Evolutionary conservation across 208 protist species (phyloP), one percentile per base, ranked within the genome.

Genomic region (Trypanosoma boissoni): DNA sequence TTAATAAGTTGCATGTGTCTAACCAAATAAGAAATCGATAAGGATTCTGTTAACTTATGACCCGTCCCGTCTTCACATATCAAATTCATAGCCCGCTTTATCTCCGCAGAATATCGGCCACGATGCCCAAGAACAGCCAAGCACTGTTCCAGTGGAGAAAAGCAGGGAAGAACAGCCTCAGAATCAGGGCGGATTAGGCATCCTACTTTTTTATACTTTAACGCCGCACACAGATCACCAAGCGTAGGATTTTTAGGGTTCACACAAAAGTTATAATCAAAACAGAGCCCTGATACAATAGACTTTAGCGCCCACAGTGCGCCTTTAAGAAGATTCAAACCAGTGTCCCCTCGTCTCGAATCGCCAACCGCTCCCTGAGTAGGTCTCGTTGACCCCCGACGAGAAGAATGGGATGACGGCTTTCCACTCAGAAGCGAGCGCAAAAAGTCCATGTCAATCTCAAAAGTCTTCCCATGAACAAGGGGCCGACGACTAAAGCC

Each of bases 281-380:
- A 52, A 27, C 88, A 94, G 14, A 21, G 55, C 0, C 84, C 84
- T 18, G 2, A 48, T 26, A 83, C 57, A 57, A 79, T 80, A 27
- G 68, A 57, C 28, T 59, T 70, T 29, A 94, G 48, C n/a, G 68
- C 77, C 85, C 88, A 94, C 61, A 90, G 55, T n/a, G 78, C 83
- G 9, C 66, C 78, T n/a, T 67, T 64, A 20, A 94, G 74, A 16
- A 94, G 68, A 45, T 67, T 37, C 10, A 76, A 21, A 20, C 84
- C 88, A 8, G 60, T 54, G n/a, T 69, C 67, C 21, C 50, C 74
- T 4, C 31, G 9, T 45, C 48, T 46, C 10, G 56, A 39, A 6
- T 31, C 26, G 16, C 50, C 27, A 28, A 27, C 16, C 21, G 55
- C 36, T 24, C 6, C 5, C 44, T 43, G 32, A 12, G 43, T 32